Evolutionary conservation across 1,139 yeast species (phyloP), one percentile per base, ranked within the genome.

Genomic region (Nakaseomyces nivariensis): DNA sequence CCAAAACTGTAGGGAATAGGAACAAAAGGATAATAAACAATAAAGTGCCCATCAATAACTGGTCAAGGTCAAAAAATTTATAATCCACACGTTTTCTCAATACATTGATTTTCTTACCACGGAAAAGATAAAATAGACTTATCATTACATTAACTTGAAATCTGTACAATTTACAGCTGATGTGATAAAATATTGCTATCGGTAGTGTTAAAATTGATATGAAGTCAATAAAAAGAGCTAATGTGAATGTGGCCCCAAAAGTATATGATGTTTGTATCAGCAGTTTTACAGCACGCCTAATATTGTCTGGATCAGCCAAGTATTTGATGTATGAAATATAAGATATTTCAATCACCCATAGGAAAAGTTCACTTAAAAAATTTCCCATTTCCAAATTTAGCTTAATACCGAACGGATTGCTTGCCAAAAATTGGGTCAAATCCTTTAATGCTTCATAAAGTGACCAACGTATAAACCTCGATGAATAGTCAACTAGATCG

Each of bases 341-440:
- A 85, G 95, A 87, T 57, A 84, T 78, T 49, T 77, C 78, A 44
- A 90, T 74, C 7, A 90, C 85, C 97, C 97, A 92, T 29, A 85
- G 63, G 57, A 85, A 85, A 48, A 94, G 69, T 51, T 89, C 96
- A 26, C 96, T 96, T 64, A 90, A 75, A 60, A 94, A 94, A 29
- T 74, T 75, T 0, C 97, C 90, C 36, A 94, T 72, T 61, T 89
- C 97, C 51, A 81, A 82, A 66, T 94, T 94, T 51, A 94, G 75
- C 62, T 94, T 94, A 61, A 94, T 81, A 2, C 98, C 98, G 8
- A 95, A 96, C 0, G 98, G 98, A 63, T 92, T 86, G 56, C 78
- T 78, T 70, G 90, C 88, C 36, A 94, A 73, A 94, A 96, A 85
- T 1, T 72, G 58, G 10, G 90, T 80, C 33, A 84, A 67, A 3